A percentile compares a stretch with the other conserved stretches of the same genome.
These are phyloP conservation scores for Hypomontagnella submonticulosa DNA, from an alignment of 495 filamentous ascomycete species.

Conservation along the genomic window DNA sequence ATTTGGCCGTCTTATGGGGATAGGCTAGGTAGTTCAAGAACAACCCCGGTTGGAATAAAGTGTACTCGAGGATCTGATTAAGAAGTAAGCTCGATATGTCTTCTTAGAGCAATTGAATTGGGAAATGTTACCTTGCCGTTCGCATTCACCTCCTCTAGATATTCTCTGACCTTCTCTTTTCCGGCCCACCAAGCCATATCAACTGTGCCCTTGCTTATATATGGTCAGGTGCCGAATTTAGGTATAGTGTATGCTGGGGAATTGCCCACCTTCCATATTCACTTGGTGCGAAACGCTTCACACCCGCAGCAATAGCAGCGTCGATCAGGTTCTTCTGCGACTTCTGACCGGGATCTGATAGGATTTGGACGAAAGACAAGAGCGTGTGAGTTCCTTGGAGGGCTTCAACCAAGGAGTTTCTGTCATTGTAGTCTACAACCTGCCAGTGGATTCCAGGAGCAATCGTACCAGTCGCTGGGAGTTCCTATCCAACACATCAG, in stretches of 20 bases:
- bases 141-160: constrained; percentile 64
- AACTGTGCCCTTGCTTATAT: constrained; percentile 27
- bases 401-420: constrained; percentile 46
- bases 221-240: constrained; percentile 3
- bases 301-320: constrained; percentile 61
- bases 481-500: constrained; percentile 32
- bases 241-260: background rate
- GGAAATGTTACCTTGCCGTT: constrained; percentile 54
- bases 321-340: constrained; percentile 62
- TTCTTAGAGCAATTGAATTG: too few relatives aligned
- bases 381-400: constrained; percentile 65
- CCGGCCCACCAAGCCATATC: constrained; percentile 62
- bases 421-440: constrained; percentile 59
- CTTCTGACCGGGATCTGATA: constrained; percentile 50
- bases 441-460: constrained; percentile 49
- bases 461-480: constrained; percentile 13
- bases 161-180: constrained; percentile 59
- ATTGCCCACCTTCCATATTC: constrained; percentile 55
- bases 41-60: constrained; percentile 65
- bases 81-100: background rate
- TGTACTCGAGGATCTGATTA: constrained; percentile 66
- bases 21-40: constrained; percentile 65
- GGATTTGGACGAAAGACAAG: constrained; percentile 61
- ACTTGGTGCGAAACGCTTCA: constrained; percentile 65
- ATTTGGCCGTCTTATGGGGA: constrained; percentile 61